A percentile compares a stretch with the other conserved stretches of the same genome.
Evolutionary conservation across 2,329 filamentous ascomycete genomes (phyloP).

Genomic region (Neofusicoccum sp.): DNA sequence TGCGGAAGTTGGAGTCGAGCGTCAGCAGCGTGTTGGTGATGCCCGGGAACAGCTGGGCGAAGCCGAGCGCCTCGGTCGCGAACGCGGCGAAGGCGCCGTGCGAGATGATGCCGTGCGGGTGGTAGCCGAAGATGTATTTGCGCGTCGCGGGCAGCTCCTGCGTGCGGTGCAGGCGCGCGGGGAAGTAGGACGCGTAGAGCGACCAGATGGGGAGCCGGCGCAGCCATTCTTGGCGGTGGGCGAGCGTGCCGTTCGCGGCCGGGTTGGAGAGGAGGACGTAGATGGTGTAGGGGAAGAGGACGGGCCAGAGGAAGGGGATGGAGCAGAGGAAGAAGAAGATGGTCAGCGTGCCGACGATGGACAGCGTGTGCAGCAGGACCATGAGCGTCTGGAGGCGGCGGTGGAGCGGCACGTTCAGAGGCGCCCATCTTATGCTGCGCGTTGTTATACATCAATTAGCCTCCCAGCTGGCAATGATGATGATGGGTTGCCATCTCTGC

Average conservation of each 20-base stretch:
- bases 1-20: constrained; percentile 92
- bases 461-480: background rate
- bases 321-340: constrained; percentile 89
- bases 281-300: constrained; percentile 75
- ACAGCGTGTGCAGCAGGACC: constrained; percentile 54
- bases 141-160: constrained; percentile 75
- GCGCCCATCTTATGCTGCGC: constrained; percentile 77
- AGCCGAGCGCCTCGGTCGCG: constrained; percentile 85
- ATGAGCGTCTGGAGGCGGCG: constrained; percentile 53
- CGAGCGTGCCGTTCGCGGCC: constrained; percentile 73
- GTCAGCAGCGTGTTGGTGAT: constrained; percentile 94
- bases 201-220: constrained; percentile 78
- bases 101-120: constrained; percentile 96
- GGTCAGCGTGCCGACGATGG: constrained; percentile 59
- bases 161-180: constrained; percentile 83
- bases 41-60: constrained; percentile 84
- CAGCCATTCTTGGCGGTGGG: constrained; percentile 73
- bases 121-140: constrained; percentile 97
- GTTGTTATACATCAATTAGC: background rate
- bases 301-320: constrained; percentile 89
- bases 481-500: background rate
- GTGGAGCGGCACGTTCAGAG: constrained; percentile 68
- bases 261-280: constrained; percentile 81
- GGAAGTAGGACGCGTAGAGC: constrained; percentile 91
- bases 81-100: constrained; percentile 95